Conservation (phyloP, 2,329 filamentous ascomycete species). For the Sphaerulina musiva region DNA sequence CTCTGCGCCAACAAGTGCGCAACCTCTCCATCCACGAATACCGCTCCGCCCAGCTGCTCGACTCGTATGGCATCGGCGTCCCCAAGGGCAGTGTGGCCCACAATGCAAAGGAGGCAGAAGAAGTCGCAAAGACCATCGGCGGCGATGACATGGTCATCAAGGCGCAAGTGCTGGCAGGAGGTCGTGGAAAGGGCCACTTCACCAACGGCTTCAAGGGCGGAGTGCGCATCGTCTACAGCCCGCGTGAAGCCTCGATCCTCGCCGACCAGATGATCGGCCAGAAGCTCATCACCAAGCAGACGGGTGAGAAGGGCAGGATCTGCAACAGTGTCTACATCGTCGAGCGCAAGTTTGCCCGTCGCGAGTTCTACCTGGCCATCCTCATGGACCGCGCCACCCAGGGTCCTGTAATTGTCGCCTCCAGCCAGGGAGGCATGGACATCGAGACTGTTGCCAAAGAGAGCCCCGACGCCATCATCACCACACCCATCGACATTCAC, state of each 20-base stretch:
- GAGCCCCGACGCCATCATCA: constrained; percentile 89
- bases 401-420: constrained; percentile 90
- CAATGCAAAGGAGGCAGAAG: constrained; percentile 79
- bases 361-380: constrained; percentile 98
- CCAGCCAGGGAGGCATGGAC: constrained; percentile 98
- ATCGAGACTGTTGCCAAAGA: constrained; percentile 99
- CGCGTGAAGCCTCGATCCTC: constrained; percentile 92
- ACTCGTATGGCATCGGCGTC: constrained; percentile 85
- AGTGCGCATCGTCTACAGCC: constrained; percentile 97
- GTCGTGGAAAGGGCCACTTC: constrained; percentile 94
- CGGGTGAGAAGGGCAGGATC: constrained; percentile 82
- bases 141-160: constrained; percentile 98
- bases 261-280: constrained; percentile 99
- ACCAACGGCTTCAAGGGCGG: constrained; percentile 98
- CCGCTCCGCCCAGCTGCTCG: constrained; percentile 86
- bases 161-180: constrained; percentile 95
- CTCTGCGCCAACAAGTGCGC: constrained; percentile 68
- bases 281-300: constrained; percentile 99
- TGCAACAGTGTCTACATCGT: constrained; percentile 98
- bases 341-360: constrained; percentile 98
- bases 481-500: constrained; percentile 90
- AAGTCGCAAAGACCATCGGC: constrained; percentile 81
- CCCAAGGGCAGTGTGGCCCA: constrained; percentile 84
- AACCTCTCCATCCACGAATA: constrained; percentile 97
- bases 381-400: constrained; percentile 95